Conservation (phyloP, 2,329 filamentous ascomycete genomes). For the Fusarium sp. region DNA sequence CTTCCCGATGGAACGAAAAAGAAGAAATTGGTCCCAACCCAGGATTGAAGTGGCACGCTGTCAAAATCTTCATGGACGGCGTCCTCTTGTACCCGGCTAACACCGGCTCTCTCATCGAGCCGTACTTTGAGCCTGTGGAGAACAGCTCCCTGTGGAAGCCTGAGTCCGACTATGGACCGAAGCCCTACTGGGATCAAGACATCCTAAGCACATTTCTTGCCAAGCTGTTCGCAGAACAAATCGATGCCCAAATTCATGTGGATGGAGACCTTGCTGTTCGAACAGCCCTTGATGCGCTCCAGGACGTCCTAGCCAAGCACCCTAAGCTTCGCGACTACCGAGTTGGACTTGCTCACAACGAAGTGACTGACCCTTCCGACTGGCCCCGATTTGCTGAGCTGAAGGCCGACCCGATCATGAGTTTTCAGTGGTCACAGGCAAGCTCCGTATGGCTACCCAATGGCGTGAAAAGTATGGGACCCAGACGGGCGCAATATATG, state of each 20-base stretch:
- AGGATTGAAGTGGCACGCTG: neutral
- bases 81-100: neutral
- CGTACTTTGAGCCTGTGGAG: neutral
- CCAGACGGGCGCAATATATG: slow-evolving; percentile 47
- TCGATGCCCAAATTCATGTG: slow-evolving; percentile 32
- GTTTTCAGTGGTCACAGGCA: slow-evolving; percentile 43
- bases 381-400: slow-evolving; percentile 43
- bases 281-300: slow-evolving; percentile 19
- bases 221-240: neutral
- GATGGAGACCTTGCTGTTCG: slow-evolving; percentile 36
- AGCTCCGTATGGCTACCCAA: slow-evolving; percentile 28
- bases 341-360: slow-evolving; percentile 40
- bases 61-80: slow-evolving; percentile 8
- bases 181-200: neutral
- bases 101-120: slow-evolving; percentile 1
- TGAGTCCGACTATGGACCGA: neutral
- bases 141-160: neutral
- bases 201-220: neutral
- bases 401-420: slow-evolving; percentile 40
- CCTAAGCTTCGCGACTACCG: neutral
- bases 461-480: slow-evolving; percentile 35
- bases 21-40: neutral
- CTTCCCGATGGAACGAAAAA: neutral
- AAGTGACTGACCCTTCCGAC: slow-evolving; percentile 29
- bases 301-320: slow-evolving; percentile 2